Evolutionary conservation across 2,329 filamentous ascomycete genomes (phyloP).

Genomic region (Neofusicoccum cordaticola): DNA sequence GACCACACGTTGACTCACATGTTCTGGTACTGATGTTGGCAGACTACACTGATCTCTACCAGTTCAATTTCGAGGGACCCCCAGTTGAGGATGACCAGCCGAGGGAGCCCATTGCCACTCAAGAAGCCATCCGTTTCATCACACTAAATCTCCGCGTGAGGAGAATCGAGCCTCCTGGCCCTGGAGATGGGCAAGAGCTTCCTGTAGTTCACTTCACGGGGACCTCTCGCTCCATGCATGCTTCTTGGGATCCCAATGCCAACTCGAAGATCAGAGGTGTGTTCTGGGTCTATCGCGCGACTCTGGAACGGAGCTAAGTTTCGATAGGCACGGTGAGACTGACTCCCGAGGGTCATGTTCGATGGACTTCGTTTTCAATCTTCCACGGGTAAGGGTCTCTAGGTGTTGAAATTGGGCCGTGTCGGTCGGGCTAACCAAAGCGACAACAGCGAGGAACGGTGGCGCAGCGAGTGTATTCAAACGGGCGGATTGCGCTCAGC

Average conservation of each 20-base stretch:
- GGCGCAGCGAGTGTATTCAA: constrained; percentile 75
- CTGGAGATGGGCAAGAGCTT: constrained; percentile 54
- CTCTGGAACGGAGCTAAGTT: not conserved
- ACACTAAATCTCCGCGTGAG: constrained; percentile 64
- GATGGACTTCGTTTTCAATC: constrained; percentile 70
- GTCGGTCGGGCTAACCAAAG: constrained; percentile 21
- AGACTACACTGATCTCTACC: constrained; percentile 70
- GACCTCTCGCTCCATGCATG: constrained; percentile 59
- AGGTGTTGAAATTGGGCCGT: constrained; percentile 24
- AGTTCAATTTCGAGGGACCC: constrained; percentile 64
- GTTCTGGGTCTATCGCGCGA: constrained; percentile 20
- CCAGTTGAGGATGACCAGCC: constrained; percentile 28
- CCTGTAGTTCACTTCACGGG: constrained; percentile 70
- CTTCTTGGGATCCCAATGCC: constrained; percentile 65
- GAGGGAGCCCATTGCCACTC: constrained; percentile 56
- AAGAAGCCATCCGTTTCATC: constrained; percentile 69
- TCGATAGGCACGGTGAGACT: constrained; percentile 58
- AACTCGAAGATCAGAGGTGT: constrained; percentile 64
- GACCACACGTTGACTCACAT: not conserved
- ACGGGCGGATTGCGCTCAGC: constrained; percentile 64
- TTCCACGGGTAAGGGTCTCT: constrained; percentile 42
- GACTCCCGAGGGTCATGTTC: constrained; percentile 67
- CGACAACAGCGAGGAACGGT: constrained; percentile 63
- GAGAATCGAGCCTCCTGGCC: constrained; percentile 57
- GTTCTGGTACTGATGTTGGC: constrained; percentile 7